Conservation (phyloP, 768 basidiomycete species). For the Phylloporus rhodoxanthus region DNA sequence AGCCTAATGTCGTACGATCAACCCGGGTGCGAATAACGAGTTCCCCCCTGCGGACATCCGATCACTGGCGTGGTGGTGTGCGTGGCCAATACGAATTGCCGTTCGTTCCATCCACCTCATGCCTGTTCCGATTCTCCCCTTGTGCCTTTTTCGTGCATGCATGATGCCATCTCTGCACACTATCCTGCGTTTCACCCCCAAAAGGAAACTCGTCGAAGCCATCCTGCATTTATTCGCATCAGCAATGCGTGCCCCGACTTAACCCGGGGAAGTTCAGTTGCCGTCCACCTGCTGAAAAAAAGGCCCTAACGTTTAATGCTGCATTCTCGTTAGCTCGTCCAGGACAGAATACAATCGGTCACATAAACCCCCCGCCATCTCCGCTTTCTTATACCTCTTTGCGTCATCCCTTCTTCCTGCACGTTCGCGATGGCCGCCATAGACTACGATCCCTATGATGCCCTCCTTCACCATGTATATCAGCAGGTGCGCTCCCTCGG, state of each 20-base stretch:
- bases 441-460: constrained; percentile 79
- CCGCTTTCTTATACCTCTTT: constrained; percentile 13
- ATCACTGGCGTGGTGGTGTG: not conserved
- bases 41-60: not conserved
- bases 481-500: constrained; percentile 46
- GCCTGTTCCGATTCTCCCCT: not conserved
- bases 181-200: not conserved
- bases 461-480: constrained; percentile 75
- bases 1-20: not conserved
- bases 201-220: constrained; percentile 11
- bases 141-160: constrained; percentile 12
- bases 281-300: not conserved
- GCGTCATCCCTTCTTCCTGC: not conserved
- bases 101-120: not conserved
- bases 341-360: constrained; percentile 1
- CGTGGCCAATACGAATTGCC: not conserved
- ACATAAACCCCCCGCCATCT: not conserved
- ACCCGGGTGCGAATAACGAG: not conserved
- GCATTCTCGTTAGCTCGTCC: not conserved
- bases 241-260: constrained; percentile 3
- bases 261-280: not conserved
- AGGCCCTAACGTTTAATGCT: not conserved
- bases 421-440: constrained; percentile 31
- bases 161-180: not conserved
- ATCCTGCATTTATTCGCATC: not conserved